Conservation (phyloP, 768 basidiomycete genomes). For the Trametes meyenii region DNA sequence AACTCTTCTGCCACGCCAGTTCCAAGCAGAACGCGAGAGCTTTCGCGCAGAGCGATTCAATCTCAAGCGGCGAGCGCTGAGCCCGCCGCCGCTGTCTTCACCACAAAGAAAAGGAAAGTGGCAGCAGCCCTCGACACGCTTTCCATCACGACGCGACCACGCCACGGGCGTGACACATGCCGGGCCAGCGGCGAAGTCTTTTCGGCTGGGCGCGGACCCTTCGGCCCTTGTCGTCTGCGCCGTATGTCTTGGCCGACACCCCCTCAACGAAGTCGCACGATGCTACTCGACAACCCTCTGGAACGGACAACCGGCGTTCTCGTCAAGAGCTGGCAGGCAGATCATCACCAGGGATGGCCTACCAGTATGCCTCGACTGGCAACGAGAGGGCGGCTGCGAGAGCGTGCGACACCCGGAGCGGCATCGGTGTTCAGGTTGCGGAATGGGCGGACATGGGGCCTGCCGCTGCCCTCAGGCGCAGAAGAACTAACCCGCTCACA, state of each 20-base stretch:
- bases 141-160: neutral
- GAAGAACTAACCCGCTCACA: neutral
- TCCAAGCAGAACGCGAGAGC: too few species aligned
- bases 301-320: neutral
- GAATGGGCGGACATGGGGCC: neutral
- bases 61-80: too few species aligned
- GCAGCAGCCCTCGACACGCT: neutral
- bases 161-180: too few species aligned
- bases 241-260: neutral
- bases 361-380: neutral
- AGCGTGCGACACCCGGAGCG: neutral
- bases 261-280: neutral
- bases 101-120: neutral
- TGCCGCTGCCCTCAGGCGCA: neutral
- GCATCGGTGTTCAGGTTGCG: constrained; percentile 4
- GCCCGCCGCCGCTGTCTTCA: too few species aligned
- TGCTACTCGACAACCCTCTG: neutral
- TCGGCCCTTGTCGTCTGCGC: constrained; percentile 1
- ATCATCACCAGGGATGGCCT: neutral
- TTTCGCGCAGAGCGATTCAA: too few species aligned
- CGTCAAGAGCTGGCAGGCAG: neutral
- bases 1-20: too few species aligned
- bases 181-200: neutral
- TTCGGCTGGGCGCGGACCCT: neutral
- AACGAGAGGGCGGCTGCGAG: neutral